Base-by-base conservation (phyloP, 306 rosid species). In the Crotalaria pallida region DNA sequence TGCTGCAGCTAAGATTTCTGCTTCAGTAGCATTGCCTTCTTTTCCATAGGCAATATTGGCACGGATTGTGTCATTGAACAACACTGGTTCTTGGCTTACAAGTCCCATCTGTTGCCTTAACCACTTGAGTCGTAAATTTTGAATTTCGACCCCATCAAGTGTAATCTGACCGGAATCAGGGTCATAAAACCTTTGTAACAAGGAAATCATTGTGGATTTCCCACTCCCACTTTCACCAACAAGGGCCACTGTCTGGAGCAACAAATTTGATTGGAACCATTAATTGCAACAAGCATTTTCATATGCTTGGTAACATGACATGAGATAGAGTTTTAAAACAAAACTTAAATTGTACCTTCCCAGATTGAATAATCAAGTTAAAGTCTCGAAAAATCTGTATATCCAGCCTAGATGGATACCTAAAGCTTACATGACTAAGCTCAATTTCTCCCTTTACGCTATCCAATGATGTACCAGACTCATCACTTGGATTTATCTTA, bases 221-320 rank as follows among this genome's bases (percentile, higher is more conserved):
- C 91, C 96, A 59, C 96, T 85, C 51, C 96, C 96, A 71, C 94
- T 90, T 83, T 90, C 96, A 76, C 96, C 96, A 29, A 87, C 89
- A 13, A 90, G 80, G 24, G 94, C 96, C 49, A 88, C 84, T 0
- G 89, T 84, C 96, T 90, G 81, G 24, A 64, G 18, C 71, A 62
- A 22, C 11, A 77, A 9, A 43, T 18, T 63, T 18, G 31, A 55
- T 63, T 27, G 51, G 33, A 69, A 51, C 40, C 51, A 29, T 71
- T 58, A 64, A 21, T 53, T 70, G 44, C 36, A 48, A 33, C 31
- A 73, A 60, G 34, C 71, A 36, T 18, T 40, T 76, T 48, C 23
- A 45, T 0, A 6, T 65, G 1, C 13, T 17, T 44, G 59, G 17
- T 59, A 49, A 58, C 4, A 38, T 59, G 57, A 58, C 4, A 38